Evolutionary conservation across 2,329 filamentous ascomycete genomes (phyloP).

Genomic region (Xylaria sp.): DNA sequence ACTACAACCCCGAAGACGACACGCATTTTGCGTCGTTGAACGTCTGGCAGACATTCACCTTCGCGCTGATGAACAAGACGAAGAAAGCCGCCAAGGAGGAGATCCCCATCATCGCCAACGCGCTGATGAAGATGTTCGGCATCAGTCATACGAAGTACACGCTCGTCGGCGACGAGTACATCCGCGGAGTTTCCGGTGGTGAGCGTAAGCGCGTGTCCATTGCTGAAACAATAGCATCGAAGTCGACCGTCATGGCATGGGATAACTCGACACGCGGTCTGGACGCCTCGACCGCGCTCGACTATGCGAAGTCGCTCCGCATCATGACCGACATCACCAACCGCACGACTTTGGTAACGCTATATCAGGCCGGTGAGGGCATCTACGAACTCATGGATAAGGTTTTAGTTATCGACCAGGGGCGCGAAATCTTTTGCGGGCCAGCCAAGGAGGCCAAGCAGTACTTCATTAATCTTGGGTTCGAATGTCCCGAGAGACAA

Average conservation of each 20-base stretch:
- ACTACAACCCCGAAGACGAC: slow-evolving; percentile 79
- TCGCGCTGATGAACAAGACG: slow-evolving; percentile 76
- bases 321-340: slow-evolving; percentile 78
- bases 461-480: slow-evolving; percentile 71
- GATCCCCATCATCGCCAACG: slow-evolving; percentile 70
- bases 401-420: slow-evolving; percentile 75
- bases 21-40: slow-evolving; percentile 73
- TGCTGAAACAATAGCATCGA: slow-evolving; percentile 74
- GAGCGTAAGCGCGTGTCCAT: slow-evolving; percentile 82
- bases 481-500: slow-evolving; percentile 57
- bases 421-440: slow-evolving; percentile 66
- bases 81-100: slow-evolving; percentile 65
- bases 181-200: slow-evolving; percentile 76
- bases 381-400: slow-evolving; percentile 69
- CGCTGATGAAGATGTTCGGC: slow-evolving; percentile 76
- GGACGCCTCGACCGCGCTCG: slow-evolving; percentile 76
- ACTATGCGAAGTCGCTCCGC: slow-evolving; percentile 71
- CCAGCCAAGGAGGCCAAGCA: slow-evolving; percentile 60
- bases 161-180: slow-evolving; percentile 71
- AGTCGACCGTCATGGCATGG: slow-evolving; percentile 75
- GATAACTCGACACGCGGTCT: slow-evolving; percentile 82
- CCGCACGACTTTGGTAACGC: slow-evolving; percentile 50
- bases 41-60: slow-evolving; percentile 77
- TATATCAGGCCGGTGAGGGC: slow-evolving; percentile 48
- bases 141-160: slow-evolving; percentile 77